Percentiles rank a stretch among this genome's conserved stretches.
Evolutionary conservation across 768 basidiomycete species (phyloP).

Genomic region (Russula earlei): DNA sequence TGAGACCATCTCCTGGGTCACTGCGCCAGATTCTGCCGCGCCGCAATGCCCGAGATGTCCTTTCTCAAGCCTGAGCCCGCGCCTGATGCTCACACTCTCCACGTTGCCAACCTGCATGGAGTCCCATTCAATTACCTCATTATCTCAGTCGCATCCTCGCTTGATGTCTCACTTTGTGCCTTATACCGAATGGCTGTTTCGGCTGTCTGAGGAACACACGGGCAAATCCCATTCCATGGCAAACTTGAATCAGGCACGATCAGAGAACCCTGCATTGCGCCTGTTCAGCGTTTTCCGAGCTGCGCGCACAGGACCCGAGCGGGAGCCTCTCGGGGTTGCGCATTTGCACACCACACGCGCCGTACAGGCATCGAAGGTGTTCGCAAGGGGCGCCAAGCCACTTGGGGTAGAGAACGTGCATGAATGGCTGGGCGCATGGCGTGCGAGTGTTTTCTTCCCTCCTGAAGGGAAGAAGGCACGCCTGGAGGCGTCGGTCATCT

Average conservation of each 20-base stretch:
- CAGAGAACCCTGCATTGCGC: slow-evolving; percentile 16
- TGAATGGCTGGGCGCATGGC: slow-evolving; percentile 15
- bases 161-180: slow-evolving; percentile 23
- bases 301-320: slow-evolving; percentile 12
- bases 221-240: slow-evolving; percentile 2
- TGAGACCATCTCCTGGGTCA: slow-evolving; percentile 23
- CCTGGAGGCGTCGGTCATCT: too few relatives aligned
- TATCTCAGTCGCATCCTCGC: slow-evolving; percentile 9
- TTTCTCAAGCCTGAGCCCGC: slow-evolving; percentile 12
- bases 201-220: slow-evolving; percentile 15
- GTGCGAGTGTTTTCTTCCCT: slow-evolving; percentile 14
- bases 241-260: slow-evolving; percentile 10
- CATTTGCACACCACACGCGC: slow-evolving; percentile 17
- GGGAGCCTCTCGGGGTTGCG: slow-evolving; percentile 23
- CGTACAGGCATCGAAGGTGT: slow-evolving; percentile 11
- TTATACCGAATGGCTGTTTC: slow-evolving; percentile 21
- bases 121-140: slow-evolving; percentile 21
- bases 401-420: slow-evolving; percentile 16
- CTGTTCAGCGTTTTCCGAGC: slow-evolving; percentile 16
- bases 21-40: slow-evolving; percentile 22
- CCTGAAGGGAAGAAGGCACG: neutral
- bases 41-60: slow-evolving; percentile 23
- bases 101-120: slow-evolving; percentile 22
- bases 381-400: slow-evolving; percentile 4
- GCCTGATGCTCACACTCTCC: slow-evolving; percentile 11